Evolutionary conservation across 2,329 filamentous ascomycete species (phyloP).

Genomic region (Lecanosticta acicola): DNA sequence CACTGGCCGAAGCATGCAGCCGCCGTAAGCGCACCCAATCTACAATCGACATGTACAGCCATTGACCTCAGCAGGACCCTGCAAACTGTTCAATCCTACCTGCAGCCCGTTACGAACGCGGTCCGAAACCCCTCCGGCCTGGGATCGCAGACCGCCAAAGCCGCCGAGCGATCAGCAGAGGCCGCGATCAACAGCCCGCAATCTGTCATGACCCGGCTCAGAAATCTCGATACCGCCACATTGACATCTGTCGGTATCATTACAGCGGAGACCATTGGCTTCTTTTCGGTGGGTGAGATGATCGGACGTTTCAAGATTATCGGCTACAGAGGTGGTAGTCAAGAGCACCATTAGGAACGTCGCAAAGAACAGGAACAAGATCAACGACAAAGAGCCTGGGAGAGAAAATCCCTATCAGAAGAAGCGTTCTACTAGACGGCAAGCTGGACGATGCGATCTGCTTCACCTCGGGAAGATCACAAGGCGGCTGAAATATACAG

Average conservation of each 20-base stretch:
- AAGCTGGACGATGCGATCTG: slow-evolving; percentile 4
- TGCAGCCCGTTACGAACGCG: slow-evolving; percentile 66
- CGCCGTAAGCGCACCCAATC: slow-evolving; percentile 65
- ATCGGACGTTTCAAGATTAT: slow-evolving; percentile 92
- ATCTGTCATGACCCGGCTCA: slow-evolving; percentile 52
- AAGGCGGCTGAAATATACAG: slow-evolving; percentile 8
- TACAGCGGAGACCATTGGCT: slow-evolving; percentile 80
- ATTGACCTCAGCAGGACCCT: slow-evolving; percentile 54
- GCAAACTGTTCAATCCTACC: slow-evolving; percentile 80
- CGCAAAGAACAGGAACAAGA: no score
- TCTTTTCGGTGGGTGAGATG: slow-evolving; percentile 98
- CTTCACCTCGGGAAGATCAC: slow-evolving; percentile 3
- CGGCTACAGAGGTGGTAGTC: slow-evolving; percentile 58
- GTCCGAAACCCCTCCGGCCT: slow-evolving; percentile 62
- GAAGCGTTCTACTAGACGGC: slow-evolving; percentile 10
- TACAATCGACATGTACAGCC: not conserved
- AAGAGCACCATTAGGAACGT: slow-evolving; percentile 16
- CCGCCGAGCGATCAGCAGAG: slow-evolving; percentile 38
- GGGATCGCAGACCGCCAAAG: slow-evolving; percentile 35
- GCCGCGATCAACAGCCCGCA: slow-evolving; percentile 53
- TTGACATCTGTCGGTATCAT: slow-evolving; percentile 70
- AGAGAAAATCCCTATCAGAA: no score
- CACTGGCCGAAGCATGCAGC: slow-evolving; percentile 82
- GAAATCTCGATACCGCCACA: slow-evolving; percentile 67
- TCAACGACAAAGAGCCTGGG: no score